Percentiles rank a stretch among this genome's conserved stretches.
Evolutionary conservation across 2,329 filamentous ascomycete genomes (phyloP).

Genomic region (Epichloe sylvatica): DNA sequence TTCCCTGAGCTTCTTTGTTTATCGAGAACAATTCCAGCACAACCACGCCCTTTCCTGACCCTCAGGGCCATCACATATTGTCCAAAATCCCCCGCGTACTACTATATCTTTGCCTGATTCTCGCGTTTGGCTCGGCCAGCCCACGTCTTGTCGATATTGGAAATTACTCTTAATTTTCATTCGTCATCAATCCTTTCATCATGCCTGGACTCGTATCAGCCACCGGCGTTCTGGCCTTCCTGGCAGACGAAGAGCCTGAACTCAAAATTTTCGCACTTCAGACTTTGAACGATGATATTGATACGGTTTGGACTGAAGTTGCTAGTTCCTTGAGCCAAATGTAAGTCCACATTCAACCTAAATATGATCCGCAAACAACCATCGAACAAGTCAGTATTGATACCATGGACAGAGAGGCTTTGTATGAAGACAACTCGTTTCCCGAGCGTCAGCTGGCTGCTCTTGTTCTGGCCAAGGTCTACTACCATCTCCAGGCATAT

Average conservation of each 20-base stretch:
- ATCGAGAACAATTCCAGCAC: background rate
- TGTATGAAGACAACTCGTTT: slow-evolving; percentile 94
- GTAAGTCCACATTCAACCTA: slow-evolving; percentile 33
- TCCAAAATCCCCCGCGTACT: background rate
- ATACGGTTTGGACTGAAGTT: slow-evolving; percentile 95
- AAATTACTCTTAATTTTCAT: slow-evolving; percentile 2
- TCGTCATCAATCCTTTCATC: slow-evolving; percentile 11
- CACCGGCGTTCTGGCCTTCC: slow-evolving; percentile 85
- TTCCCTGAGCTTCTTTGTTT: background rate
- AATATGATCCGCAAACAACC: background rate
- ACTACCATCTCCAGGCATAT: slow-evolving; percentile 97
- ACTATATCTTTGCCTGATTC: too few relatives aligned
- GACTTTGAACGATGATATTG: slow-evolving; percentile 90
- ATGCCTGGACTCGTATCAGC: slow-evolving; percentile 95
- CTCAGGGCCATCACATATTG: background rate
- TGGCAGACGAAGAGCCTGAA: slow-evolving; percentile 86
- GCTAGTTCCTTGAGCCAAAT: slow-evolving; percentile 86
- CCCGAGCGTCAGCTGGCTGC: slow-evolving; percentile 88
- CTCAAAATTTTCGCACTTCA: slow-evolving; percentile 91
- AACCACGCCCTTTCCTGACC: background rate
- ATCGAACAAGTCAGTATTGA: background rate
- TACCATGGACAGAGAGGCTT: slow-evolving; percentile 58
- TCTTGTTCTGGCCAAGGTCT: slow-evolving; percentile 90
- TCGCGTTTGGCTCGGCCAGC: background rate
- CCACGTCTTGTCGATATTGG: background rate